A percentile compares a stretch with the other conserved stretches of the same genome.
phyloP scores from a whole-genome alignment of 371 early-diverging fungal genomes.

The Mortierella sp. region DNA sequence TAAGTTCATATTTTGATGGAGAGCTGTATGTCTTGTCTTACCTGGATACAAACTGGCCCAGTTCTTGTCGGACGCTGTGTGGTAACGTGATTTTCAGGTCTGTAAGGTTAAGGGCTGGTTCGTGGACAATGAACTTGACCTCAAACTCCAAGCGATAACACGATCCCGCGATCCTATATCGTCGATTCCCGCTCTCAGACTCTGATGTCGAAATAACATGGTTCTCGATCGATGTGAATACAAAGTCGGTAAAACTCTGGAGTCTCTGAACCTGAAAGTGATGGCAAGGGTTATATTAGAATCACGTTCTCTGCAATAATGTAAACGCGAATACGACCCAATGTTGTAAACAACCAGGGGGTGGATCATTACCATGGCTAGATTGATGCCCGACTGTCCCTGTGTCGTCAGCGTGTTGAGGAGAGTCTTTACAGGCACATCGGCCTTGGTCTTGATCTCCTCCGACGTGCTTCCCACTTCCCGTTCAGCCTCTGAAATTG shows the following conservation, averaged over 20 bases:
- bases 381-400: conserved; percentile 9
- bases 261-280: conserved; percentile 28
- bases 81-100: conserved; percentile 29
- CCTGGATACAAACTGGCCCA: conserved; percentile 24
- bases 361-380: conserved; percentile 31
- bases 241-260: conserved; percentile 42
- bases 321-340: not conserved
- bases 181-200: conserved; percentile 12
- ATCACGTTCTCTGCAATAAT: not conserved
- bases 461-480: not conserved
- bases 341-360: not conserved
- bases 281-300: not conserved
- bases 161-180: conserved; percentile 32
- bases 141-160: conserved; percentile 44
- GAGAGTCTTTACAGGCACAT: conserved; percentile 13
- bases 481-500: conserved; percentile 8
- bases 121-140: conserved; percentile 39
- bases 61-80: conserved; percentile 24
- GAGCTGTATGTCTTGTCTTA: not conserved
- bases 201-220: conserved; percentile 20
- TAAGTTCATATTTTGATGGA: too few species aligned
- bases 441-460: not conserved
- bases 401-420: conserved; percentile 18
- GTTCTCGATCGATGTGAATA: conserved; percentile 41
- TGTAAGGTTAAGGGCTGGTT: conserved; percentile 29